Conservation (phyloP, 345 rosid genomes). For the Citropsis articulata region DNA sequence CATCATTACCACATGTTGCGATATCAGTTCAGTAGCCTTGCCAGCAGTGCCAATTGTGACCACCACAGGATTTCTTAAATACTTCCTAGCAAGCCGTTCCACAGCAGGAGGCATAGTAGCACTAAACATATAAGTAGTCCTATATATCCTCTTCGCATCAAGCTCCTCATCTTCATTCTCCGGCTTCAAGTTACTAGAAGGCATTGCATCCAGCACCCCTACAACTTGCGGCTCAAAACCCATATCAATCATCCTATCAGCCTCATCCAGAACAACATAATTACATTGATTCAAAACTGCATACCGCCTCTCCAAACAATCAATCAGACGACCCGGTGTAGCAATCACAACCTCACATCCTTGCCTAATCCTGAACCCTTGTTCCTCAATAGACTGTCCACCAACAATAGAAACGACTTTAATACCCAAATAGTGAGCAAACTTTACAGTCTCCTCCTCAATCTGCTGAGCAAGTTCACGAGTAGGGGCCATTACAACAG, state of each 20-base stretch:
- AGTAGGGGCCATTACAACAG: constrained; percentile 93
- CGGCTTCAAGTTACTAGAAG: constrained; percentile 87
- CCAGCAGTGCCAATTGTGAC: constrained; percentile 98
- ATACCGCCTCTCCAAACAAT: constrained; percentile 90
- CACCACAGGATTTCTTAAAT: constrained; percentile 93
- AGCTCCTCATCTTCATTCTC: constrained; percentile 98
- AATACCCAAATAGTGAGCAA: constrained; percentile 82
- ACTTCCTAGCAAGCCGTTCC: constrained; percentile 92
- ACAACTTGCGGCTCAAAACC: constrained; percentile 93
- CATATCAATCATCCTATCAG: constrained; percentile 98
- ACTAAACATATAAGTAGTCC: constrained; percentile 97
- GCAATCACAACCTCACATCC: constrained; percentile 98
- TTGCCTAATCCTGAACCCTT: constrained; percentile 81
- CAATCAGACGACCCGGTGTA: constrained; percentile 85
- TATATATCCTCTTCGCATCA: constrained; percentile 83
- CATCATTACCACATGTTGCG: constrained; percentile 85
- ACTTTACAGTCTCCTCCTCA: constrained; percentile 88
- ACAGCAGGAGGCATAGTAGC: constrained; percentile 98
- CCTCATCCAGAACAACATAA: constrained; percentile 97
- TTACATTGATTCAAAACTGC: constrained; percentile 89
- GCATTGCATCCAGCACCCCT: constrained; percentile 92
- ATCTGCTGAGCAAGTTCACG: constrained; percentile 95
- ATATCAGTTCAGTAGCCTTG: constrained; percentile 80
- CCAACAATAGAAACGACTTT: constrained; percentile 93
- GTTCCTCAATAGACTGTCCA: constrained; percentile 93